A percentile compares a stretch with the other conserved stretches of the same genome.
Conservation (phyloP, 2,329 filamentous ascomycete genomes). For the Colletotrichum liriopes region DNA sequence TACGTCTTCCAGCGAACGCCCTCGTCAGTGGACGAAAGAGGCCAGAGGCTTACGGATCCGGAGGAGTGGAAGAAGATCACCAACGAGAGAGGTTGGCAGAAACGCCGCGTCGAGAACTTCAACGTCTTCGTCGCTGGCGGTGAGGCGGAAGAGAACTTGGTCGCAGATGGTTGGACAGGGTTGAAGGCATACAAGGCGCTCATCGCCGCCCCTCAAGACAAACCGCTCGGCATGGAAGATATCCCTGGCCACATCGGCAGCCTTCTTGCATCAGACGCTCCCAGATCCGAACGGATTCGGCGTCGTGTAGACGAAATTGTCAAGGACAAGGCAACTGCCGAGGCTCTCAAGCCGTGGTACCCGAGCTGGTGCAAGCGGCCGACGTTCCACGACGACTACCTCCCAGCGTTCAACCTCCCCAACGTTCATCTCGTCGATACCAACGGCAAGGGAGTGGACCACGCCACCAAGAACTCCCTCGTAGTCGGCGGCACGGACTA, state of each 20-base stretch:
- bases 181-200: slow-evolving; percentile 57
- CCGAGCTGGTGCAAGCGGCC: slow-evolving; percentile 75
- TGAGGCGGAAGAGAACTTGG: slow-evolving; percentile 57
- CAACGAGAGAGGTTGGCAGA: slow-evolving; percentile 64
- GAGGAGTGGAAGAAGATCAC: slow-evolving; percentile 58
- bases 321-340: slow-evolving; percentile 65
- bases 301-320: slow-evolving; percentile 66
- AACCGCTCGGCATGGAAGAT: slow-evolving; percentile 42
- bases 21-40: slow-evolving; percentile 56
- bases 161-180: slow-evolving; percentile 65
- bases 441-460: slow-evolving; percentile 65
- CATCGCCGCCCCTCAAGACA: slow-evolving; percentile 48
- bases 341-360: slow-evolving; percentile 72
- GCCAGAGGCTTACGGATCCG: slow-evolving; percentile 57
- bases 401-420: slow-evolving; percentile 70
- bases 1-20: slow-evolving; percentile 73
- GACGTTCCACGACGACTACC: slow-evolving; percentile 73
- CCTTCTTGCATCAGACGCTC: slow-evolving; percentile 59
- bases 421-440: slow-evolving; percentile 75
- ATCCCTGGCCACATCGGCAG: slow-evolving; percentile 53
- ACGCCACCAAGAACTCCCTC: slow-evolving; percentile 62
- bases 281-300: slow-evolving; percentile 61
- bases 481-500: slow-evolving; percentile 64
- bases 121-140: slow-evolving; percentile 52
- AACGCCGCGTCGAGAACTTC: slow-evolving; percentile 62